phyloP scores from a whole-genome alignment of 2,329 filamentous ascomycete genomes.

The Trichoderma gracile region DNA sequence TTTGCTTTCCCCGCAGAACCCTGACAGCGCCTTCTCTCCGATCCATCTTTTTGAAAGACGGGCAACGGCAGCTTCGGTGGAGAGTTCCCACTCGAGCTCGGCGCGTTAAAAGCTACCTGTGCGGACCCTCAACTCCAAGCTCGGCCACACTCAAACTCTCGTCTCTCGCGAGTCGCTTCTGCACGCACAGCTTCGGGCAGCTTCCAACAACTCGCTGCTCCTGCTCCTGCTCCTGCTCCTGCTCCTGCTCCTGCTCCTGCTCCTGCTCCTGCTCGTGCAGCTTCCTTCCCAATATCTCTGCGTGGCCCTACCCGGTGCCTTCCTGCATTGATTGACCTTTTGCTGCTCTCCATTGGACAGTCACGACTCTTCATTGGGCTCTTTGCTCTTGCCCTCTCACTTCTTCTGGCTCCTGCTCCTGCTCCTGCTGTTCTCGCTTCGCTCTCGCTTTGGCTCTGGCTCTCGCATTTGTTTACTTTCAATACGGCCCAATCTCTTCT shows the following conservation, averaged over 20 bases:
- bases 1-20: too few species aligned
- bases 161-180: too few species aligned
- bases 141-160: too few species aligned
- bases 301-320: neutral
- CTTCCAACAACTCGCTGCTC: neutral
- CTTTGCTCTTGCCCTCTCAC: neutral
- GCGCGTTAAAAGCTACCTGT: too few species aligned
- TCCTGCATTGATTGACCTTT: neutral
- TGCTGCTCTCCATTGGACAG: neutral
- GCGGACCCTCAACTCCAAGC: too few species aligned
- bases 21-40: too few species aligned
- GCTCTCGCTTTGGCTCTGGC: neutral
- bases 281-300: neutral
- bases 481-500: neutral
- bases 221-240: neutral
- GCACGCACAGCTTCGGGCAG: neutral
- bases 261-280: neutral
- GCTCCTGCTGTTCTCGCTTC: neutral
- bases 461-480: neutral
- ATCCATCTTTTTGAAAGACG: too few species aligned
- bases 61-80: neutral
- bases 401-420: too few species aligned
- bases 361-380: neutral
- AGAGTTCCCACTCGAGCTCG: neutral
- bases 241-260: neutral